Conservation (phyloP, 202 grass and related monocot genomes). For the Setaria italica region DNA sequence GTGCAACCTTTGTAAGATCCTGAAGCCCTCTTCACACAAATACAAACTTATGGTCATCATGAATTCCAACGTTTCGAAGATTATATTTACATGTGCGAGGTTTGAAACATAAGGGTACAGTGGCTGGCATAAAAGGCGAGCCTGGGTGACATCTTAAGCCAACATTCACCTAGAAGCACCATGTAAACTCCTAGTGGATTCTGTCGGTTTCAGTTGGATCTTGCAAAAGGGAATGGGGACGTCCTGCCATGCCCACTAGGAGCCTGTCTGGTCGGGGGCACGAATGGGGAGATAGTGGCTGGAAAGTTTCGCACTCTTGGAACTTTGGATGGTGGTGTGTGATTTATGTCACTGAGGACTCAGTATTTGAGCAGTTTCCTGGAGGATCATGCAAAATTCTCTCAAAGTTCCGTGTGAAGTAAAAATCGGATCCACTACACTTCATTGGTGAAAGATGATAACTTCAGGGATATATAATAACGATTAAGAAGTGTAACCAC, state of each 20-base stretch:
- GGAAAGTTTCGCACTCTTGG: neutral
- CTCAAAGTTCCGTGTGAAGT: neutral
- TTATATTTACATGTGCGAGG: neutral
- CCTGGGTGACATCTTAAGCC: neutral
- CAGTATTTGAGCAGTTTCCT: neutral
- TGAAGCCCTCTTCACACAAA: neutral
- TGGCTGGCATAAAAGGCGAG: neutral
- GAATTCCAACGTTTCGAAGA: neutral
- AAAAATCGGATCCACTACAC: neutral
- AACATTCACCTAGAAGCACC: neutral
- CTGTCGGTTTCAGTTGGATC: conserved; percentile 3
- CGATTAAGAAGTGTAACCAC: neutral
- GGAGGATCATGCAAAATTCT: neutral
- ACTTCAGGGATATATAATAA: neutral
- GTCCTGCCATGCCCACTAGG: neutral
- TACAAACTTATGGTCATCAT: neutral
- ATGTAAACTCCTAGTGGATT: neutral
- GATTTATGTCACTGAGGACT: neutral
- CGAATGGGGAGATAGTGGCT: conserved; percentile 7
- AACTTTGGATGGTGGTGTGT: neutral
- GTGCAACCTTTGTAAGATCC: neutral
- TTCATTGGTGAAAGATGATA: neutral
- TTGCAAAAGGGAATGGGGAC: neutral
- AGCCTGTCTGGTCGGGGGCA: neutral
- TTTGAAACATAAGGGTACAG: neutral